Evolutionary conservation across 345 rosid genomes (phyloP).

Genomic region (Sisymbrium altissimum): DNA sequence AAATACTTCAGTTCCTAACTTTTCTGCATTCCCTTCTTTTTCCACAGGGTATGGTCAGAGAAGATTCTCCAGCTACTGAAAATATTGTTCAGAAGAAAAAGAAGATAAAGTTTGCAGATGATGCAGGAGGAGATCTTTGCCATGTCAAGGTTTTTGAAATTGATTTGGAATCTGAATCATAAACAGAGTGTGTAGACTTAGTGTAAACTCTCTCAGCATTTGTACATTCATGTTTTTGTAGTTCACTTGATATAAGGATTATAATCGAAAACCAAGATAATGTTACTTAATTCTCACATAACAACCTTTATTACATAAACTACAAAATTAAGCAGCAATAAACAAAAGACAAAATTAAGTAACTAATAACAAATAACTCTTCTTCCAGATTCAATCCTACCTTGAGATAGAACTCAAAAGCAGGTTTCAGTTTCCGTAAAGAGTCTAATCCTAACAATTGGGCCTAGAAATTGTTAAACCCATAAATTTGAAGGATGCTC

Average conservation of each 20-base stretch:
- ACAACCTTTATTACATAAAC: not conserved
- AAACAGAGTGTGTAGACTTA: not conserved
- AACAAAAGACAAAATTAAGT: not conserved
- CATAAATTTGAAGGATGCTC: not conserved
- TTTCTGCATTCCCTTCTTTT: not conserved
- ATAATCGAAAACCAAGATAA: not conserved
- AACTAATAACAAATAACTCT: not conserved
- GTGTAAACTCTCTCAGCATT: not conserved
- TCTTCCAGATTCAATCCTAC: not conserved
- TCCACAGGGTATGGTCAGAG: slow-evolving; percentile 51
- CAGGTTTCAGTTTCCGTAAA: not conserved
- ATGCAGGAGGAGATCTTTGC: slow-evolving; percentile 77
- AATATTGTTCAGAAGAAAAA: slow-evolving; percentile 44
- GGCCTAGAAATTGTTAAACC: not conserved
- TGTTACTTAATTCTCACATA: not conserved
- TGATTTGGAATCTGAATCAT: slow-evolving; percentile 36
- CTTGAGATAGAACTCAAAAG: not conserved
- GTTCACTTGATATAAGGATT: not conserved
- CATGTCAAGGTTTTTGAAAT: slow-evolving; percentile 64
- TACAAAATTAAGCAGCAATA: not conserved
- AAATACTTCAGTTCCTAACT: not conserved
- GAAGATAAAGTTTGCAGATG: slow-evolving; percentile 86
- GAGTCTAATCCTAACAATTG: not conserved
- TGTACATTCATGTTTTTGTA: not conserved
- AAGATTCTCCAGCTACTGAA: slow-evolving; percentile 29